These are phyloP conservation scores for Lasiodiplodia sp. DNA, from an alignment of 2,329 filamentous ascomycete genomes.

Conservation along the genomic window DNA sequence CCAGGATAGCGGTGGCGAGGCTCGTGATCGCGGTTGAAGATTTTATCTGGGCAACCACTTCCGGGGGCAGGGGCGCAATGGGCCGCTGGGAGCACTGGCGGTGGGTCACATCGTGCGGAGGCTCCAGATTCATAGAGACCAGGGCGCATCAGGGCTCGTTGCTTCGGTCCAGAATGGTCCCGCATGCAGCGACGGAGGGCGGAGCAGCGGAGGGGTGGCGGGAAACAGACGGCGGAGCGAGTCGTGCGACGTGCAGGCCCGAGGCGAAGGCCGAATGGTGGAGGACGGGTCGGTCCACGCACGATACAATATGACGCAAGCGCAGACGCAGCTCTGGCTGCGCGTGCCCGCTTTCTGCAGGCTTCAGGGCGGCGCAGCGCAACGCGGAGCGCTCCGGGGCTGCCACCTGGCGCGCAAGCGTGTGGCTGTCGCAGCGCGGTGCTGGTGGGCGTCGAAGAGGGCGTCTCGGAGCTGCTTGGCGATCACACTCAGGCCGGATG, in stretches of 20 bases:
- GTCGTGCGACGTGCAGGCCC: slow-evolving; percentile 17
- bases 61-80: slow-evolving; percentile 73
- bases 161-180: slow-evolving; percentile 16
- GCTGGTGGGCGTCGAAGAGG: slow-evolving; percentile 13
- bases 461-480: slow-evolving; percentile 19
- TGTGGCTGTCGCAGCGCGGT: not conserved
- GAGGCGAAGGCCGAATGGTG: slow-evolving; percentile 4
- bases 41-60: slow-evolving; percentile 79
- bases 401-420: slow-evolving; percentile 15
- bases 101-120: slow-evolving; percentile 15
- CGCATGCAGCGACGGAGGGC: slow-evolving; percentile 6
- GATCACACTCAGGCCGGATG: slow-evolving; percentile 27
- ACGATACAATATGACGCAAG: slow-evolving; percentile 12
- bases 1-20: slow-evolving; percentile 73
- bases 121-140: slow-evolving; percentile 28
- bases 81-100: slow-evolving; percentile 30
- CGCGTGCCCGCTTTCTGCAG: slow-evolving; percentile 7
- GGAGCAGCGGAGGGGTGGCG: slow-evolving; percentile 15
- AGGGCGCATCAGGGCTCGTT: not conserved
- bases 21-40: slow-evolving; percentile 83
- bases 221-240: slow-evolving; percentile 19
- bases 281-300: not conserved
- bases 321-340: slow-evolving; percentile 7
- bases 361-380: slow-evolving; percentile 7
- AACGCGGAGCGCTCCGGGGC: slow-evolving; percentile 17